Evolutionary conservation across 140 eudicot species (phyloP).

Genomic region (Bidens hawaiensis): DNA sequence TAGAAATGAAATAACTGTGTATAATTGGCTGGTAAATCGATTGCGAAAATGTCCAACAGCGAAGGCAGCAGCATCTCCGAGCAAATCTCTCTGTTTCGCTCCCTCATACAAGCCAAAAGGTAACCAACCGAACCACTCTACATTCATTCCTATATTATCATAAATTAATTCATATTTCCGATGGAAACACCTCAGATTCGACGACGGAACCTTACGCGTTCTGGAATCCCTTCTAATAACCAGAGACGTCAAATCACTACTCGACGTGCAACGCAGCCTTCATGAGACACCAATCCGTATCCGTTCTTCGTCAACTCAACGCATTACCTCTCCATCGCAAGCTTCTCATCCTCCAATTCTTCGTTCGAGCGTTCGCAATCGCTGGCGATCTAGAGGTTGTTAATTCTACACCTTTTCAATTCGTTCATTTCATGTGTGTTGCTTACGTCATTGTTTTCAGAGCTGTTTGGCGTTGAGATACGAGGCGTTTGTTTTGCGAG

Average conservation of each 20-base stretch:
- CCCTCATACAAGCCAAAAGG: slow-evolving; percentile 53
- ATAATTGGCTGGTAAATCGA: no score
- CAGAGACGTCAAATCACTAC: slow-evolving; percentile 46
- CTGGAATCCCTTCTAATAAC: slow-evolving; percentile 47
- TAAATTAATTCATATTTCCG: neutral
- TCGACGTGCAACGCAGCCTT: slow-evolving; percentile 36
- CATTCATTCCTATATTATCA: no score
- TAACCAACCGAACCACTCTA: slow-evolving; percentile 8
- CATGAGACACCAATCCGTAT: slow-evolving; percentile 54
- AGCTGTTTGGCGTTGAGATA: slow-evolving; percentile 90
- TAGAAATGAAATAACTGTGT: no score
- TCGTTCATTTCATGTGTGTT: slow-evolving; percentile 9
- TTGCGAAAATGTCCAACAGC: slow-evolving; percentile 27
- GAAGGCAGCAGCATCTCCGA: slow-evolving; percentile 12
- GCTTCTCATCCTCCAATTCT: slow-evolving; percentile 54
- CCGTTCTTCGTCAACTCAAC: slow-evolving; percentile 43
- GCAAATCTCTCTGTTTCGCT: slow-evolving; percentile 60
- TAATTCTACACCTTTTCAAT: neutral
- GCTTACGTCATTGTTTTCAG: slow-evolving; percentile 15
- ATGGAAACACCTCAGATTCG: slow-evolving; percentile 41
- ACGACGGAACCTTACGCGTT: slow-evolving; percentile 48
- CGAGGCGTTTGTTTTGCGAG: slow-evolving; percentile 72
- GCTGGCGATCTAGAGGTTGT: slow-evolving; percentile 60
- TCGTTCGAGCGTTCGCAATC: slow-evolving; percentile 62
- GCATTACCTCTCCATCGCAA: slow-evolving; percentile 48